Evolutionary conservation across 768 basidiomycete genomes (phyloP).

Genomic region (Leccinum rimulosum): DNA sequence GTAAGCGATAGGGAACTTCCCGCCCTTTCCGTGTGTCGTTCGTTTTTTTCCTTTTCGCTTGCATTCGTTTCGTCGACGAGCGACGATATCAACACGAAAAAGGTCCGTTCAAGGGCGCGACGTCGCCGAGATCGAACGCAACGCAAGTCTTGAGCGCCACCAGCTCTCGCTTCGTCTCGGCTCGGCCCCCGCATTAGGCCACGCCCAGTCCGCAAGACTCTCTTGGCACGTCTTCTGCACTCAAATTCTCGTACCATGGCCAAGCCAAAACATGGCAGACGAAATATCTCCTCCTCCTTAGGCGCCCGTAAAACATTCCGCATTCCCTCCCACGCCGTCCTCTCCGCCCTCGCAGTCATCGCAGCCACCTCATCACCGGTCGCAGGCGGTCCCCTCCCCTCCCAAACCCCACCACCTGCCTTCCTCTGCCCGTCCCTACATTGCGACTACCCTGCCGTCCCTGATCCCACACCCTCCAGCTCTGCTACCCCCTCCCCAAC

Average conservation of each 20-base stretch:
- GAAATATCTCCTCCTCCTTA: conserved; percentile 19
- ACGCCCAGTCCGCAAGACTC: conserved; percentile 35
- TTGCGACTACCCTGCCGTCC: conserved; percentile 5
- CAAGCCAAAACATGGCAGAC: conserved; percentile 47
- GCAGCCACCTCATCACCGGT: conserved; percentile 46
- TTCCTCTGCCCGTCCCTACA: conserved; percentile 59
- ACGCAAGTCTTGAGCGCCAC: background rate
- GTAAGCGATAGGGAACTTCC: conserved; percentile 8
- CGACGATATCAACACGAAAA: background rate
- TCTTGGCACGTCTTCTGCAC: conserved; percentile 37
- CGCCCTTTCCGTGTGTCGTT: conserved; percentile 6
- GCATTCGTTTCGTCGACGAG: background rate
- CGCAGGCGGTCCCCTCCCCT: conserved; percentile 43
- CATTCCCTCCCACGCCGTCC: conserved; percentile 48
- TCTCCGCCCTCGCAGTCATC: conserved; percentile 57
- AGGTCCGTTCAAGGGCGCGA: background rate
- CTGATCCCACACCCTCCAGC: background rate
- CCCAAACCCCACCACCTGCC: conserved; percentile 41
- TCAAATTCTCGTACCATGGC: conserved; percentile 43
- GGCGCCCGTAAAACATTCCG: background rate
- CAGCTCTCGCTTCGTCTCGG: background rate
- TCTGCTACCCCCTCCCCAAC: conserved; percentile 12
- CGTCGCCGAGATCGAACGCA: background rate
- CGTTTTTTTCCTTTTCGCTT: conserved; percentile 3
- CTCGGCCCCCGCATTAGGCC: conserved; percentile 27